Evolutionary conservation across 169 alveolate genomes (phyloP).

Genomic region (Ichthyophthirius multifiliis): DNA sequence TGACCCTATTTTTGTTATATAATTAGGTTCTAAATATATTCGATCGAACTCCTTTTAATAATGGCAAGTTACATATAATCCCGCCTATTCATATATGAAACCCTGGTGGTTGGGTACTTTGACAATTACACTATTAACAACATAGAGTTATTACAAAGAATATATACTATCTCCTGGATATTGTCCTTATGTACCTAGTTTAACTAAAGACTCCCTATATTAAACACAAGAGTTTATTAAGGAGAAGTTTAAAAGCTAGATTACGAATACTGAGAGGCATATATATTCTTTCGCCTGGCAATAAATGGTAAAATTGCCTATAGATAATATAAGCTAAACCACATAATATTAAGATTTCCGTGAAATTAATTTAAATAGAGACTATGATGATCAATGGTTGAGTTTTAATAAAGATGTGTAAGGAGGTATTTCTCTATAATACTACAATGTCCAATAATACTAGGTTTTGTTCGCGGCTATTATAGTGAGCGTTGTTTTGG

Average conservation of each 20-base stretch:
- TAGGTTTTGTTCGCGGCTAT: slow-evolving; percentile 1
- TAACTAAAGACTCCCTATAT: slow-evolving; percentile 11
- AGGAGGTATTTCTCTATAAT: background rate
- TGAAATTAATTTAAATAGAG: background rate
- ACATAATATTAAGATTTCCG: background rate
- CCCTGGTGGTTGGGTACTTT: slow-evolving; percentile 41
- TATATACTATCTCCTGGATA: slow-evolving; percentile 29
- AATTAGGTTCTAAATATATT: slow-evolving; percentile 37
- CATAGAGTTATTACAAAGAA: slow-evolving; percentile 6
- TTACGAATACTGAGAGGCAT: background rate
- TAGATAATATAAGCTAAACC: background rate
- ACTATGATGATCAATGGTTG: background rate
- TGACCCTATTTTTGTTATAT: slow-evolving; percentile 32
- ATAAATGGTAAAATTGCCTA: slow-evolving; percentile 1
- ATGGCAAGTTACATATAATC: slow-evolving; percentile 31
- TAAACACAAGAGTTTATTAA: background rate
- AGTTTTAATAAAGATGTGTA: background rate
- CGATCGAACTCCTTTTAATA: slow-evolving; percentile 26
- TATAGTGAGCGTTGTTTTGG: background rate
- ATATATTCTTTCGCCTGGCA: slow-evolving; percentile 17
- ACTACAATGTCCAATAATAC: background rate
- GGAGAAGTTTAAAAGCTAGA: background rate
- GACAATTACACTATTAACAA: slow-evolving; percentile 28
- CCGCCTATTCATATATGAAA: slow-evolving; percentile 36
- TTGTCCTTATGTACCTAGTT: slow-evolving; percentile 32